Base-by-base conservation (phyloP, 495 filamentous ascomycete species). In the Podospora appendiculata region DNA sequence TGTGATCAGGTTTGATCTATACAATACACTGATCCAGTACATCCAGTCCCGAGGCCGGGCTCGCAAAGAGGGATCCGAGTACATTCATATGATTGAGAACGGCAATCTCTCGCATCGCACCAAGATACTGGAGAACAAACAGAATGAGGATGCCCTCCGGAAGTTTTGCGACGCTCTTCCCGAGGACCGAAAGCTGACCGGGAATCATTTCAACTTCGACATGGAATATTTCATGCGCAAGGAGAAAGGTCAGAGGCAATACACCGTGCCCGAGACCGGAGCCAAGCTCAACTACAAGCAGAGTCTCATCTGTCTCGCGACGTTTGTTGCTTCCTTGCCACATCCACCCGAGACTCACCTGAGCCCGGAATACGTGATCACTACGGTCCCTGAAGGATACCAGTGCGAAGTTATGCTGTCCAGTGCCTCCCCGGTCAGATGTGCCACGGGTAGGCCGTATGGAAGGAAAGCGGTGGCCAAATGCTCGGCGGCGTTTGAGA, bases 11-110 rank as follows among this genome's bases (percentile, higher is more conserved):
- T 98, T 96, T 61, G 86, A 96, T 65, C 77, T 96, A n/a, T 95
- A 90, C 66, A 66, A 79, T 9, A 96, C 93, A 0, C 73, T 96
- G 64, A 97, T 98, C 51, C 89, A 95, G 62, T 97, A 96, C 65
- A 85, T 98, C 14, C 93, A 98, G 65, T 96, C 91, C 16, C 79
- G 90, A 36, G 93, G 93, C n/a, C 79, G 93, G 56, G 93, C 93
- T 41, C 79, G 93, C 9, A 85, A 87, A 60, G 59, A 67, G 1
- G 73, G 84, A 45, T 96, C 92, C 0, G 81, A 79, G 63, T 97
- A 92, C 65, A 79, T 90, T 33, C 87, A 87, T 61, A 91, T 98
- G 86, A 56, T 87, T 8, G 90, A 96, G 65, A 63, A 56, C 7
- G 72, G 71, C 0, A 96, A 95, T 61, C 41, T 50, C 2, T 62